Base-by-base conservation (phyloP, 495 filamentous ascomycete genomes). In the Articulospora tetracladia region DNA sequence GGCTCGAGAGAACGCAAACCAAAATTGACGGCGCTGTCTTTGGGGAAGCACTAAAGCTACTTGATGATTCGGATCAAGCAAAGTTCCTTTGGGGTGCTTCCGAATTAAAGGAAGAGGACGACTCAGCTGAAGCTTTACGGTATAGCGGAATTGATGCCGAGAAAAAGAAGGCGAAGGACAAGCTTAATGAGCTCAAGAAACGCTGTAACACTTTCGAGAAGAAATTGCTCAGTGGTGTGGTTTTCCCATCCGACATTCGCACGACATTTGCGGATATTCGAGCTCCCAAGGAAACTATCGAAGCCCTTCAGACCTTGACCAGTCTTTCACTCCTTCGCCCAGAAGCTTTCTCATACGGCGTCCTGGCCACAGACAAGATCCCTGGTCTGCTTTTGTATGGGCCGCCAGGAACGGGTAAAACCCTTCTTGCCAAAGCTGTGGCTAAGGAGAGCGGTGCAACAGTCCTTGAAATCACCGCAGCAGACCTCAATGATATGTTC, bases 361-460 rank as follows among this genome's bases (percentile, higher is more conserved):
- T 98, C 6, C 81, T 98, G 32, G 89, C 93, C 1, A 93, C 86
- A 0, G 92, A 97, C 60, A 88, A 90, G 63, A 95, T 98, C 56
- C 88, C 91, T 0, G 94, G 94, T 20, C 82, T 93, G 25, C 80
- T 98, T 0, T 79, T 98, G 1, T 98, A 98, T 68, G 94, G 94
- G 0, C 95, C 94, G 7, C 95, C 94, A 0, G 94, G 94, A 2
- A 98, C 94, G 0, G 94, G 94, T 58, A 98, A 98, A 68, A 98
- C 94, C 1, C 79, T 98, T 0, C 82, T 98, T 17, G 94, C 93
- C 7, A 97, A 95, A 77, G 94, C 94, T 0, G 92, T 98, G 2
- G 94, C 94, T 7, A 96, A 95, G 65, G 92, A 98, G 69, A 92
- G 88, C 63, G 91, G 92, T 23, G 93, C 92, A 0, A 94, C 89